Evolutionary conservation across 306 rosid species (phyloP), one percentile per base, ranked within the genome.

Genomic region (Ormosia semicastrata): DNA sequence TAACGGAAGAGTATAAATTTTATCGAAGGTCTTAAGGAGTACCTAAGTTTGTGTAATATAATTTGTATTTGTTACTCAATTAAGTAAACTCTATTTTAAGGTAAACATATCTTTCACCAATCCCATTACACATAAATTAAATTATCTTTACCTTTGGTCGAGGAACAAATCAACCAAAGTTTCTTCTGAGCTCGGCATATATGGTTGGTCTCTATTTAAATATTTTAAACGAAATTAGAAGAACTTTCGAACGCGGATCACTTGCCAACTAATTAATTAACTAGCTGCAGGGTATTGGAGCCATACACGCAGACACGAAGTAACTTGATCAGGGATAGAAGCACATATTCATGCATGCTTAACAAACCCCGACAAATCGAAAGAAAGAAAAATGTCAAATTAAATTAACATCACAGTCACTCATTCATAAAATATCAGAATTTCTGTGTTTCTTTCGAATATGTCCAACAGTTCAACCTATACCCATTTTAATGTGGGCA

Each of bases 11-110:
- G 24, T 24, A 24, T 24, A 24, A 24, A 24, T 24, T 24, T 24
- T 24, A 24, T 24, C 1, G 0, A 24, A 24, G 24, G 1, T 0
- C 43, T 4, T 40, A 40, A 30, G 92, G 91, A 53, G 90, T 30
- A 39, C 39, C 14, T 4, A 24, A 10, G 36, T 29, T 29, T 59
- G 37, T 2, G 32, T 2, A 60, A 0, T 30, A 60, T 4, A 5
- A 49, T 49, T 62, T 64, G 70, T 64, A 43, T 43, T 17, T 17
- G 54, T 41, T 18, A 67, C 39, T 67, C 73, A 67, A 67, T 43
- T 18, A 4, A 40, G 52, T 66, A 66, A 66, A 18, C 53, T 67
- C 15, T 18, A 37, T 29, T 67, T 67, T 18, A 43, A 44, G 37
- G 43, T 41, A 18, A 68, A 9, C 11, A 8, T 66, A 65, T 17